Percentiles rank a stretch among this genome's conserved stretches.
These are phyloP conservation scores for Coemansia sp. DNA, from an alignment of 192 early-diverging fungal species.

Conservation along the genomic window DNA sequence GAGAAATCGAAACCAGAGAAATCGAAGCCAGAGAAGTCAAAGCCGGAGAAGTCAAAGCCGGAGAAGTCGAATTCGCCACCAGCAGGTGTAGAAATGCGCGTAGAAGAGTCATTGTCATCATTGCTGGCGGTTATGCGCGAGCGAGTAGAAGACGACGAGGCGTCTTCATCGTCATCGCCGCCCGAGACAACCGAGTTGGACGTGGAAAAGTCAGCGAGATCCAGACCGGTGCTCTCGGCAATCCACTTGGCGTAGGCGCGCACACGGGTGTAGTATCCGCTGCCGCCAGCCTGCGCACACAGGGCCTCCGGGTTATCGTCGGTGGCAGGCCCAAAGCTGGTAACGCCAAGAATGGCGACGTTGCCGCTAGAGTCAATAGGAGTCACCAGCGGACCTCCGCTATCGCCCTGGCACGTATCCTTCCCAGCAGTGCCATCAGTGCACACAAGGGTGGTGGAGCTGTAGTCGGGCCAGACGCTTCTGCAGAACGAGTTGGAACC, in stretches of 20 bases:
- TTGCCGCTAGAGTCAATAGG: background rate
- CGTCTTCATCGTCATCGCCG: background rate
- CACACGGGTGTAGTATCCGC: constrained; percentile 34
- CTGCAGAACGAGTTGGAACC: constrained; percentile 23
- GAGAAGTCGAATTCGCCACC: background rate
- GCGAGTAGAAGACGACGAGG: background rate
- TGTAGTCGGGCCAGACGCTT: constrained; percentile 7
- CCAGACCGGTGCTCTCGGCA: constrained; percentile 3
- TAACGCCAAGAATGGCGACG: constrained; percentile 26
- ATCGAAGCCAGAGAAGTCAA: background rate
- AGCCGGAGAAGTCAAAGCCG: background rate
- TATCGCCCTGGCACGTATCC: constrained; percentile 53
- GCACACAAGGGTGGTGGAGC: constrained; percentile 27
- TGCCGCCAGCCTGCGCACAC: constrained; percentile 33
- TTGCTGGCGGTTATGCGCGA: background rate
- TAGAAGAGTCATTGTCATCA: background rate
- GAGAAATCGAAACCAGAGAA: background rate
- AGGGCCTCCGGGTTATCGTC: constrained; percentile 23
- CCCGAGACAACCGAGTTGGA: background rate
- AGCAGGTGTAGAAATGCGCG: background rate
- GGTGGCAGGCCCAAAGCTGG: constrained; percentile 32
- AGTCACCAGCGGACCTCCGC: constrained; percentile 45
- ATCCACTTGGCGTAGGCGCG: constrained; percentile 40
- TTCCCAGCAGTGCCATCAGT: constrained; percentile 38
- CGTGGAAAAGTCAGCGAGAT: constrained; percentile 16